Percentiles rank a stretch among this genome's conserved stretches.
phyloP scores from a whole-genome alignment of 1,139 yeast genomes.

The Arxiozyma slooffiae region DNA sequence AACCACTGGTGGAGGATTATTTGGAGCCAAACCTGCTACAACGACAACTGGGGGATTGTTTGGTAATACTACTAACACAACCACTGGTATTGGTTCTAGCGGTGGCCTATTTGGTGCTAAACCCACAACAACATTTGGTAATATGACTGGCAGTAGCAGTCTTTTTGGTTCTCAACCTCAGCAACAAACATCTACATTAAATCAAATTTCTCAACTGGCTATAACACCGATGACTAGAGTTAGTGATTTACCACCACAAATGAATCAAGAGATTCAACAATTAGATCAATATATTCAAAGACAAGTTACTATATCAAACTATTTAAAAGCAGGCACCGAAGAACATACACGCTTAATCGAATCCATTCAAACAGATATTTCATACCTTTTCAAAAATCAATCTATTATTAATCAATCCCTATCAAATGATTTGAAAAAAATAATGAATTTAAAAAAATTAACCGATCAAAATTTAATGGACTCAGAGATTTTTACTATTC shows the following conservation, averaged over 20 bases:
- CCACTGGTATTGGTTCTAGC: not conserved
- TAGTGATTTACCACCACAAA: slow-evolving; percentile 67
- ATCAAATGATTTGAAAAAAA: slow-evolving; percentile 46
- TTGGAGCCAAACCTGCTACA: slow-evolving; percentile 2
- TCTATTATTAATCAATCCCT: slow-evolving; percentile 59
- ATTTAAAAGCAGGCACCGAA: slow-evolving; percentile 52
- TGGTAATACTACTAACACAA: not conserved
- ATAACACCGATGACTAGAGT: slow-evolving; percentile 82
- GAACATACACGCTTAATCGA: slow-evolving; percentile 62
- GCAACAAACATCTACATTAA: slow-evolving; percentile 26
- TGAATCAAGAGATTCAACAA: slow-evolving; percentile 70
- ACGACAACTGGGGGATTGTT: not conserved
- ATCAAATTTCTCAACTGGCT: slow-evolving; percentile 34
- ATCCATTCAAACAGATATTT: slow-evolving; percentile 79
- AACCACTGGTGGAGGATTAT: slow-evolving; percentile 16
- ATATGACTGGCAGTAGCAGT: not conserved
- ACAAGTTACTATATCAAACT: slow-evolving; percentile 76
- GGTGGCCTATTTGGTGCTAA: not conserved
- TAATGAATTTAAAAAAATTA: slow-evolving; percentile 36
- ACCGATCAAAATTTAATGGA: slow-evolving; percentile 43
- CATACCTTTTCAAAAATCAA: slow-evolving; percentile 54
- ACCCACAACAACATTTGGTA: not conserved
- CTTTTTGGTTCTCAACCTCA: not conserved
- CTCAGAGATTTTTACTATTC: slow-evolving; percentile 55
- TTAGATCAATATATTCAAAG: slow-evolving; percentile 74